Evolutionary conservation across 2,329 filamentous ascomycete genomes (phyloP).

Genomic region (Teratosphaeria pseudoeucalypti): DNA sequence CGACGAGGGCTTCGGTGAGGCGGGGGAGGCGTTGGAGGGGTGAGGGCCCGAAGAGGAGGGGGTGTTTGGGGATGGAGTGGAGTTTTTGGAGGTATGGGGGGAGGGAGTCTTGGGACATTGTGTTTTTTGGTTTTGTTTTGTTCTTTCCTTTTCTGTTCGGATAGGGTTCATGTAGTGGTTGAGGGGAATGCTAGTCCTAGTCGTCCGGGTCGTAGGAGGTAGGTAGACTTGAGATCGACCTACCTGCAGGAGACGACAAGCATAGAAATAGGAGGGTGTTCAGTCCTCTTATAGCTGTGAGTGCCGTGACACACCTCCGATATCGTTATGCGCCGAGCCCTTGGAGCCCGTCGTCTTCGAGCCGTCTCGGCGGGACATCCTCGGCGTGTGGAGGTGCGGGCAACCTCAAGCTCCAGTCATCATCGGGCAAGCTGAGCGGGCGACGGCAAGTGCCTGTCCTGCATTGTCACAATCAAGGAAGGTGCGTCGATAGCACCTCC

Average conservation of each 20-base stretch:
- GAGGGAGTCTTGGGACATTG: neutral
- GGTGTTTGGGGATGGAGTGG: constrained; percentile 45
- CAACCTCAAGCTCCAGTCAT: too few species aligned
- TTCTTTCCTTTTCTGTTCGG: neutral
- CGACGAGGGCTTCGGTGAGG: constrained; percentile 47
- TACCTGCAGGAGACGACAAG: too few species aligned
- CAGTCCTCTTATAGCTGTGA: neutral
- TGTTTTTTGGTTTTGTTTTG: neutral
- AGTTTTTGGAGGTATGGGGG: constrained; percentile 15
- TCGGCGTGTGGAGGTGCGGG: neutral
- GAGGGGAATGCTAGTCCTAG: neutral
- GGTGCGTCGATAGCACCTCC: neutral
- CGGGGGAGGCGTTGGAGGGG: constrained; percentile 58
- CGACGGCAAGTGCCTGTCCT: neutral
- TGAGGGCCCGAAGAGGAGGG: constrained; percentile 56
- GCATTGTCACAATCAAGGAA: neutral
- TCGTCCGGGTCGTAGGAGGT: too few species aligned
- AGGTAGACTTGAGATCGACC: neutral
- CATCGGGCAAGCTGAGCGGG: neutral
- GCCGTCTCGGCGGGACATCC: neutral
- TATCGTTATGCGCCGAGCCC: neutral
- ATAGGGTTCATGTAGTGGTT: neutral
- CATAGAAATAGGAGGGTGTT: too few species aligned
- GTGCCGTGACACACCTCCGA: neutral
- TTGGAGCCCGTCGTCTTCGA: neutral